phyloP scores from a whole-genome alignment of 441 rosid genomes.

The Brassica balearica region DNA sequence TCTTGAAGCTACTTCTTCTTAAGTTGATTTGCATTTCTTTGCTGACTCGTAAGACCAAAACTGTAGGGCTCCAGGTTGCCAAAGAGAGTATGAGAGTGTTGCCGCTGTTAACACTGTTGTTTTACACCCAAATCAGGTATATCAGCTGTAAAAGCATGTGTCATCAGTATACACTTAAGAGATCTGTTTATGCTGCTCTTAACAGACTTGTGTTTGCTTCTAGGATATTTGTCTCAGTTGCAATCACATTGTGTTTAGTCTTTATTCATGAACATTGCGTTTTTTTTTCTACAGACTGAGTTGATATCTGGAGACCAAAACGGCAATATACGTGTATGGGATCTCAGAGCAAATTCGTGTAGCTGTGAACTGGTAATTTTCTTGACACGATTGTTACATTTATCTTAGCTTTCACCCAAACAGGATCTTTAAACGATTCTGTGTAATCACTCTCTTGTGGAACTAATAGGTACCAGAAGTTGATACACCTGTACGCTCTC shows the following conservation, averaged over 20 bases:
- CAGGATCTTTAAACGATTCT: background rate
- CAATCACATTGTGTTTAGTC: background rate
- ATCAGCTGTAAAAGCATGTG: background rate
- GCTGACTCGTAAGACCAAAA: conserved; percentile 27
- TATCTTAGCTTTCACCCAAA: background rate
- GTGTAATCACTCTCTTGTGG: conserved; percentile 19
- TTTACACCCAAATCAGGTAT: conserved; percentile 92
- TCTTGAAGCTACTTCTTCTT: background rate
- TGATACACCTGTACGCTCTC: conserved; percentile 87
- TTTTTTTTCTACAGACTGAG: conserved; percentile 63
- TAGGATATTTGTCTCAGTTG: conserved; percentile 1
- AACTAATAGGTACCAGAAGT: conserved; percentile 86
- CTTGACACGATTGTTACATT: background rate
- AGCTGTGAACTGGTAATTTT: conserved; percentile 80
- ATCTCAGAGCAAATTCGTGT: conserved; percentile 90
- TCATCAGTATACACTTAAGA: background rate
- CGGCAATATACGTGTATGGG: conserved; percentile 96
- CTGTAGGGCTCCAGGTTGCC: conserved; percentile 93
- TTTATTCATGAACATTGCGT: background rate
- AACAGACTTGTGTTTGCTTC: background rate
- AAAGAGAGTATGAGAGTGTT: conserved; percentile 95
- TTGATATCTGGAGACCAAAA: conserved; percentile 97
- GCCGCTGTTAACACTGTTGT: conserved; percentile 96
- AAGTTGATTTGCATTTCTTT: conserved; percentile 1
- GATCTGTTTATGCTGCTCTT: conserved; percentile 7